phyloP scores from a whole-genome alignment of 805 yeast species.

The Candida berthetii region DNA sequence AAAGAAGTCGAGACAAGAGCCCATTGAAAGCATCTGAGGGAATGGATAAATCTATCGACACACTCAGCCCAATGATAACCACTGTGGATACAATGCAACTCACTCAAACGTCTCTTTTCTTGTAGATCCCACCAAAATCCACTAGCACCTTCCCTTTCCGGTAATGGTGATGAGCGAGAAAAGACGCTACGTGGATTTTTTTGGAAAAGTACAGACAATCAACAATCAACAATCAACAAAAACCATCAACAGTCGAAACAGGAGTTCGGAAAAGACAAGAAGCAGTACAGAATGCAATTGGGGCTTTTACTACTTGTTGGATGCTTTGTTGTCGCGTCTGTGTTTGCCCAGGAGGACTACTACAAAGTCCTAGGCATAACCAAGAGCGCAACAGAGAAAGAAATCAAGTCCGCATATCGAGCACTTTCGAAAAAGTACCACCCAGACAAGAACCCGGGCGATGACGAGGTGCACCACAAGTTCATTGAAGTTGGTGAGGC shows the following conservation, averaged over 20 bases:
- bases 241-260: neutral
- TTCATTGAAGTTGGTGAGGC: constrained; percentile 93
- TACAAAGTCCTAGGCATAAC: constrained; percentile 64
- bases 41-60: too few species aligned
- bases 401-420: constrained; percentile 82
- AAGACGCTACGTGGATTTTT: neutral
- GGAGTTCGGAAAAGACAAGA: too few species aligned
- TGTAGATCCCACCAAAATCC: too few species aligned
- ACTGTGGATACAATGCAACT: too few species aligned
- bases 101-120: too few species aligned
- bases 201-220: neutral
- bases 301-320: neutral
- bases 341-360: constrained; percentile 35
- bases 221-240: neutral
- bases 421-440: constrained; percentile 79
- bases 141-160: neutral
- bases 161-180: neutral
- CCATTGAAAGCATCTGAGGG: too few species aligned
- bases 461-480: constrained; percentile 76
- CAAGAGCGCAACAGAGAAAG: constrained; percentile 66
- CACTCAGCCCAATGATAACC: too few species aligned
- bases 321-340: constrained; percentile 6
- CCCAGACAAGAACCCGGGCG: constrained; percentile 88
- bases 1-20: neutral
- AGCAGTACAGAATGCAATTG: neutral